Evolutionary conservation across 192 early-diverging fungal genomes (phyloP), one percentile per base, ranked within the genome.

Genomic region (Backusella westeae): DNA sequence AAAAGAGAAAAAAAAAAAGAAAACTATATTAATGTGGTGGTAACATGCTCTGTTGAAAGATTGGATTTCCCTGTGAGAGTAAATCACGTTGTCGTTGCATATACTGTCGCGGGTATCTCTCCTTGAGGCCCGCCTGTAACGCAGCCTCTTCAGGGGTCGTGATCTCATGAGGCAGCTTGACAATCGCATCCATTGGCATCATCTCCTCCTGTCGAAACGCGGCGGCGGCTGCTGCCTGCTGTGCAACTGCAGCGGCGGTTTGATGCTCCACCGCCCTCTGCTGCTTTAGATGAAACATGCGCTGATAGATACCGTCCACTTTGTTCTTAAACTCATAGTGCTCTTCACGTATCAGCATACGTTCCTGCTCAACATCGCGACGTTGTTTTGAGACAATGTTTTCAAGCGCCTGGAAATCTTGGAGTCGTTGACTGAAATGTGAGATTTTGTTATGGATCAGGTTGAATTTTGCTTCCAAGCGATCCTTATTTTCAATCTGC

Each of bases 391-490:
- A 96, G 15, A 99, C 78, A 7, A 96, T 79, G 6, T 76, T 83
- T 81, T 98, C 98, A 68, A 97, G 76, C 74, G 96, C 93, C 67
- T 96, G 92, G 78, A 98, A 97, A 82, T 98, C 94, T 86, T 85
- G 87, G 93, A 89, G 80, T 95, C 97, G 49, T 93, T 87, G 74
- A 93, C 91, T 70, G 96, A 77, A 81, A 95, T 97, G 79, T 84
- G 86, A 70, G 94, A 86, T 82, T 97, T 96, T 77, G 90, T 80
- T 74, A 93, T 91, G 32, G 96, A 98, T 90, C 0, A 93, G 85
- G 23, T 88, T 84, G 41, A 92, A 88, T 34, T 93, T 91, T 72
- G 94, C 79, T 19, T 86, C 84, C 12, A 87, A 86, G 67, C 92
- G 90, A 49, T 94, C 88, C 84, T 96, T 92, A 74, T 97, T 96